Evolutionary conservation across 768 basidiomycete genomes (phyloP).

Genomic region (Lactifluus echinatus): DNA sequence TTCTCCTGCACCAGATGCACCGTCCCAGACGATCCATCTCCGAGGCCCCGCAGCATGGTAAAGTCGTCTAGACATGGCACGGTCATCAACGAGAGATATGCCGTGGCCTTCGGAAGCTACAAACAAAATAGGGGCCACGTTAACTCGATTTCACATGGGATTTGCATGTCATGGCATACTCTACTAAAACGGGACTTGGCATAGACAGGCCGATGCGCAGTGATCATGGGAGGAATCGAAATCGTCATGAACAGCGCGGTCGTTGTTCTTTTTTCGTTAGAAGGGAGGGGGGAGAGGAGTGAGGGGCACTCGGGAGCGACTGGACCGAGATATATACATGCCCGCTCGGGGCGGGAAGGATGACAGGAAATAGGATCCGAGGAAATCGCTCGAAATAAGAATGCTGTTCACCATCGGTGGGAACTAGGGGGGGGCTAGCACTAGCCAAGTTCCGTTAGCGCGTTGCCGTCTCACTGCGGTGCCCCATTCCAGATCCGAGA

Average conservation of each 20-base stretch:
- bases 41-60: constrained; percentile 4
- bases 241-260: neutral
- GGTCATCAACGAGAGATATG: constrained; percentile 7
- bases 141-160: neutral
- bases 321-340: constrained; percentile 1
- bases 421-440: too few relatives aligned
- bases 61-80: constrained; percentile 10
- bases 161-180: neutral
- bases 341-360: neutral
- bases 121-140: neutral
- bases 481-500: too few relatives aligned
- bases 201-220: neutral
- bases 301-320: neutral
- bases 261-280: neutral
- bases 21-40: constrained; percentile 12
- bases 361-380: constrained; percentile 3
- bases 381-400: neutral
- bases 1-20: constrained; percentile 11
- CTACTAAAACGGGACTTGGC: neutral
- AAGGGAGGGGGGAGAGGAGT: neutral
- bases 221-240: neutral
- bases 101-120: constrained; percentile 4
- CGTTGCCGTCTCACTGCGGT: too few relatives aligned
- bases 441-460: neutral
- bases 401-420: too few relatives aligned